Percentiles rank a stretch among this genome's conserved stretches.
These are phyloP conservation scores for Gossypioides kirkii DNA, from an alignment of 345 rosid genomes.

Conservation along the genomic window DNA sequence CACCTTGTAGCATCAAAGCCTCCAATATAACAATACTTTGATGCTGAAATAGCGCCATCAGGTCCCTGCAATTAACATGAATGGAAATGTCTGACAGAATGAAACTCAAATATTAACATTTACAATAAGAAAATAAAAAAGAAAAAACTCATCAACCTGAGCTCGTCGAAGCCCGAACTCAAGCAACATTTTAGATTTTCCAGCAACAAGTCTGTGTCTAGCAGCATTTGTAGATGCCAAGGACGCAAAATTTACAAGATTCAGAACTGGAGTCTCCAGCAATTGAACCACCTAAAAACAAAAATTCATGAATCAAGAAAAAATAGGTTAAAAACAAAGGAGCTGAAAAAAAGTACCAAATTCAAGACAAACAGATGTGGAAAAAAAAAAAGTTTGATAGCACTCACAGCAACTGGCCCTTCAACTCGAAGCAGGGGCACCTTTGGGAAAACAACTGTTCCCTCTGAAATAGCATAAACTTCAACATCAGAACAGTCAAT, in stretches of 20 bases:
- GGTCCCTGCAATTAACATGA: slow-evolving; percentile 62
- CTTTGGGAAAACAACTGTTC: slow-evolving; percentile 87
- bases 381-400: slow-evolving; percentile 8
- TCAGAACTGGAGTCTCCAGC: slow-evolving; percentile 89
- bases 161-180: slow-evolving; percentile 98
- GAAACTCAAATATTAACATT: slow-evolving; percentile 11
- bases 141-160: slow-evolving; percentile 51
- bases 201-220: slow-evolving; percentile 89
- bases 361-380: not conserved
- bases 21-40: slow-evolving; percentile 88
- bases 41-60: slow-evolving; percentile 89
- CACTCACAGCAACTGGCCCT: slow-evolving; percentile 95
- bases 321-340: not conserved
- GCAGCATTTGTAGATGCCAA: slow-evolving; percentile 95
- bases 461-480: slow-evolving; percentile 81
- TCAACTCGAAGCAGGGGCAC: slow-evolving; percentile 89
- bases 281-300: slow-evolving; percentile 73
- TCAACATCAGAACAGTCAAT: slow-evolving; percentile 88
- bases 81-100: slow-evolving; percentile 15
- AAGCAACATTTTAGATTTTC: slow-evolving; percentile 72
- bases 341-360: not conserved
- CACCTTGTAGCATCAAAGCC: slow-evolving; percentile 99
- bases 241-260: slow-evolving; percentile 83
- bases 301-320: slow-evolving; percentile 8
- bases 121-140: not conserved